These are phyloP conservation scores for Carallia brachiata DNA, from an alignment of 345 rosid species.

Conservation along the genomic window DNA sequence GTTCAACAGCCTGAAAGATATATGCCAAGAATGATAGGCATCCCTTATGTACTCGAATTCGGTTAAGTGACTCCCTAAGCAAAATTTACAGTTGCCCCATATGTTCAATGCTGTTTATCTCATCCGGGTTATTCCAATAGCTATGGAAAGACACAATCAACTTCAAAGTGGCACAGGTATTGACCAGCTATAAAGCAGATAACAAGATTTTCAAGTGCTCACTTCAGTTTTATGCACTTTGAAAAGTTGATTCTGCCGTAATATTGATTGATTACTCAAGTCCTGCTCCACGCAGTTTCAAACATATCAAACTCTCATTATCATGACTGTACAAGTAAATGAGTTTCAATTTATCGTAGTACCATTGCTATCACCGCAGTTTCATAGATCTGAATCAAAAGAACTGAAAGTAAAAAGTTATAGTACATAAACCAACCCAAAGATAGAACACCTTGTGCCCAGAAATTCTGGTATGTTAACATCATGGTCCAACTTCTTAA, in stretches of 20 bases:
- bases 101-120: constrained; percentile 55
- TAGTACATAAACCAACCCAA: not conserved
- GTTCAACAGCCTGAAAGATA: not conserved
- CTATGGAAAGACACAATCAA: constrained; percentile 35
- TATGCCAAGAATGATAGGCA: constrained; percentile 12
- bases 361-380: not conserved
- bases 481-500: constrained; percentile 35
- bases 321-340: constrained; percentile 2
- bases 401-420: not conserved
- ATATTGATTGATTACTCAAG: constrained; percentile 39
- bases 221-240: constrained; percentile 57
- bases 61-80: constrained; percentile 55
- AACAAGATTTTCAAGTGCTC: constrained; percentile 14
- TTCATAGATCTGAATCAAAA: constrained; percentile 26
- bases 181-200: not conserved
- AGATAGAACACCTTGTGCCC: constrained; percentile 19
- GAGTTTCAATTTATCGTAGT: constrained; percentile 6
- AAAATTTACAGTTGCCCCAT: constrained; percentile 61
- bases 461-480: constrained; percentile 32
- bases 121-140: constrained; percentile 58
- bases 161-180: constrained; percentile 11
- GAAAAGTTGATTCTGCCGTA: constrained; percentile 48
- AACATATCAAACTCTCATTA: constrained; percentile 14
- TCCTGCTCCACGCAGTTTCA: constrained; percentile 36
- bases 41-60: constrained; percentile 56